Base-by-base conservation (phyloP, 805 yeast genomes). In the Yamadazyma endophytica region DNA sequence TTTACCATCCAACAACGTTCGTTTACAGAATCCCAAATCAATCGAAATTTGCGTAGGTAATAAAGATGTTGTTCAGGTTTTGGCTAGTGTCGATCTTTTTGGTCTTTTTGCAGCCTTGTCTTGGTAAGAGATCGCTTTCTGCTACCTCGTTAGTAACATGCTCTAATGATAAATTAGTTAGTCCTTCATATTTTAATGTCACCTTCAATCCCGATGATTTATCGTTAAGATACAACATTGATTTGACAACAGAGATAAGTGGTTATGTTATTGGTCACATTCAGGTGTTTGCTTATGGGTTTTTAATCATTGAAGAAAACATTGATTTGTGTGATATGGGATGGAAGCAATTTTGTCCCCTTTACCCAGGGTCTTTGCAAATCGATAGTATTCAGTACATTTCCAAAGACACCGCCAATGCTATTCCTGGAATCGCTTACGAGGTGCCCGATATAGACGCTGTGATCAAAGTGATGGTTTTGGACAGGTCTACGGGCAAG, bases 301-400 rank as follows among this genome's bases (percentile, higher is more conserved):
- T 88, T 61, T 58, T 66, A 36, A 72, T 86, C 50, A 79, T 87
- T 42, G 56, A 70, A 5, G 63, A 69, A 46, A 48, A 52, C 1
- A 54, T 88, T 30, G 73, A 86, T 49, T 61, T 86, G 37, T 89
- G 97, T 63, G 35, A 40, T 18, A 57, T 75, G 31, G 75, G 75
- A 19, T 80, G 94, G 82, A 82, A 82, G 50, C 95, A 89, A 61
- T 84, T 89, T 52, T 89, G 97, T 59, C 96, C 96, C 1, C 55
- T 89, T 20, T 78, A 68, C 46, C 89, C 96, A 0, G 96, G 96
- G 19, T 60, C 75, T 23, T 73, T 89, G 50, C 85, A 83, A 46
- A 72, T 89, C 31, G 81, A 82, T 42, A 77, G 92, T 14, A 61
- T 81, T 35, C 73, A 77, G 54, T 76, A 83, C 40, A 67, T 80